phyloP scores from a whole-genome alignment of 257 asterid species.

The Solanum phureja region DNA sequence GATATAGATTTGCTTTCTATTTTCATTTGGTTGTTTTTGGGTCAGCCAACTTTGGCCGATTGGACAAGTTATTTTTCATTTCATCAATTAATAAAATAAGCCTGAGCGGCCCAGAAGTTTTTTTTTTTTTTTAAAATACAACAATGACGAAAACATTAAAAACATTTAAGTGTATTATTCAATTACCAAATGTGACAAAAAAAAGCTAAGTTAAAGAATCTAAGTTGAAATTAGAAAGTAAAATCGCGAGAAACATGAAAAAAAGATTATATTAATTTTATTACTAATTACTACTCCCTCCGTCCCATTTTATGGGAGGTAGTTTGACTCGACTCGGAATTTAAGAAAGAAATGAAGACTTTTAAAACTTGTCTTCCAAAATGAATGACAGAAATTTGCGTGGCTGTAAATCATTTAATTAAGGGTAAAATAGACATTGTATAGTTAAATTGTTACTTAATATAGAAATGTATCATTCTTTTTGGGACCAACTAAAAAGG shows the following conservation, averaged over 20 bases:
- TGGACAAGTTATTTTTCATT: not conserved
- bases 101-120: not conserved
- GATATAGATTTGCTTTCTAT: too few relatives aligned
- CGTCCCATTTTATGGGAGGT: too few relatives aligned
- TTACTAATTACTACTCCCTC: not conserved
- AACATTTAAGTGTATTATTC: not conserved
- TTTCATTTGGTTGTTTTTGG: not conserved
- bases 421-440: too few relatives aligned
- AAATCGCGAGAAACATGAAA: not conserved
- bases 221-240: not conserved
- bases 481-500: too few relatives aligned
- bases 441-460: too few relatives aligned
- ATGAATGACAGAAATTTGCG: too few relatives aligned
- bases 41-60: not conserved
- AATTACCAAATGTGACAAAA: not conserved
- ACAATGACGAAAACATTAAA: not conserved
- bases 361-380: too few relatives aligned
- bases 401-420: too few relatives aligned
- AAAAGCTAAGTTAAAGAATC: not conserved
- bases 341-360: too few relatives aligned
- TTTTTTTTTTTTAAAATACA: not conserved
- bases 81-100: not conserved
- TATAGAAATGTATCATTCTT: too few relatives aligned
- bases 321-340: too few relatives aligned
- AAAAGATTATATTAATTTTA: not conserved